Percentiles rank a stretch among this genome's conserved stretches.
These are phyloP conservation scores for Picea abies DNA, from an alignment of 83 land plant genomes.

Conservation along the genomic window DNA sequence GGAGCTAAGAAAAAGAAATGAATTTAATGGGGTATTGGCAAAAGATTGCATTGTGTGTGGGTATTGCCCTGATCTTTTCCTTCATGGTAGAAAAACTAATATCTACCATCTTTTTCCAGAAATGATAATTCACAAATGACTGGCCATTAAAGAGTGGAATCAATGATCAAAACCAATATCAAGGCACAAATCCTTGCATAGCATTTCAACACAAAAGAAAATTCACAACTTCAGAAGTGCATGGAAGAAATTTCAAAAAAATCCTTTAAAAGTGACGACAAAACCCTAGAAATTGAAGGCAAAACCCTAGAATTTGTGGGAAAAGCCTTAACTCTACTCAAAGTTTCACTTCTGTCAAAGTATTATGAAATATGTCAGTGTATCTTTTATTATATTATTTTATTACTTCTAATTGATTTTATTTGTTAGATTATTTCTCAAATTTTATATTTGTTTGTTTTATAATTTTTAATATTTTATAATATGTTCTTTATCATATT, in stretches of 20 bases:
- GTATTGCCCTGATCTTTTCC: constrained; percentile 54
- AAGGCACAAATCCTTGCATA: neutral
- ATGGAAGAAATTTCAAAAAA: neutral
- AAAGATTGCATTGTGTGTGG: constrained; percentile 38
- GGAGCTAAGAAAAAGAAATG: neutral
- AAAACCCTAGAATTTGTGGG: constrained; percentile 12
- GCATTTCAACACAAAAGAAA: neutral
- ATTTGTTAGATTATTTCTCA: no score
- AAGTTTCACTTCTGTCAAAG: no score
- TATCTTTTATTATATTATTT: no score
- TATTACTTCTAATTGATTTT: no score
- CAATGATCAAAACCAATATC: neutral
- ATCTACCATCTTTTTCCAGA: constrained; percentile 46
- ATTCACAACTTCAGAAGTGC: neutral
- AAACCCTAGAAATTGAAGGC: no score
- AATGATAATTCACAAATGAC: constrained; percentile 35
- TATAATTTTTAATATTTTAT: no score
- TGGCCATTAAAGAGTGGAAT: neutral
- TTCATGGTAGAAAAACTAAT: constrained; percentile 64
- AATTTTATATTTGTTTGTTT: no score
- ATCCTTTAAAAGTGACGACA: neutral
- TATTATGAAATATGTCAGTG: no score
- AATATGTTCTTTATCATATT: no score
- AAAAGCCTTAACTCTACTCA: neutral
- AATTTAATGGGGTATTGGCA: constrained; percentile 40